phyloP scores from a whole-genome alignment of 1,139 yeast species.

The Yamadazyma diospyri region DNA sequence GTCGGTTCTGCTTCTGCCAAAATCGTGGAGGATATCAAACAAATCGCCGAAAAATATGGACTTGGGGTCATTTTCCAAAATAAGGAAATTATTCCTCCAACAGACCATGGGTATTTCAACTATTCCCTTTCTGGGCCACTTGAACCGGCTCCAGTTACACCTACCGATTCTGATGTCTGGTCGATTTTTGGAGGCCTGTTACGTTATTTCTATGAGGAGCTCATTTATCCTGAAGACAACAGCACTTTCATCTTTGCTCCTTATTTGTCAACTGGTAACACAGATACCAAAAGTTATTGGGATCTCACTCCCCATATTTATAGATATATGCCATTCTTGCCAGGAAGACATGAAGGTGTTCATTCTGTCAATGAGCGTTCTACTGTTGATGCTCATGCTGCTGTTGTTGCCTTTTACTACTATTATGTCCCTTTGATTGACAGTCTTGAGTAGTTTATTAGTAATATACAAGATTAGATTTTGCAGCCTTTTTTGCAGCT shows the following conservation, averaged over 20 bases:
- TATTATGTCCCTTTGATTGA: slow-evolving; percentile 36
- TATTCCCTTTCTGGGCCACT: slow-evolving; percentile 33
- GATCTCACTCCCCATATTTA: slow-evolving; percentile 33
- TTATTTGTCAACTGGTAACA: slow-evolving; percentile 32
- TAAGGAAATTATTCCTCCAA: slow-evolving; percentile 23
- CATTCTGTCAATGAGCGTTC: slow-evolving; percentile 37
- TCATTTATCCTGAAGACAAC: slow-evolving; percentile 26
- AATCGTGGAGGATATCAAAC: slow-evolving; percentile 29
- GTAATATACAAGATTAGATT: not conserved
- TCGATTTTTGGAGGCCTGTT: slow-evolving; percentile 52
- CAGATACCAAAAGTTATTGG: slow-evolving; percentile 41
- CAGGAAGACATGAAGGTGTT: slow-evolving; percentile 14
- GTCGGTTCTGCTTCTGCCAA: slow-evolving; percentile 37
- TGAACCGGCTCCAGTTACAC: slow-evolving; percentile 62
- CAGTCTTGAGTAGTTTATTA: not conserved
- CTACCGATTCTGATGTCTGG: slow-evolving; percentile 47
- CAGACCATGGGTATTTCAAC: slow-evolving; percentile 44
- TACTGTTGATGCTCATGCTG: slow-evolving; percentile 23
- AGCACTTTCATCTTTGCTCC: slow-evolving; percentile 33
- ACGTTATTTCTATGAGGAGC: slow-evolving; percentile 51
- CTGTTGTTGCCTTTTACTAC: slow-evolving; percentile 31
- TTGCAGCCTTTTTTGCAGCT: slow-evolving; percentile 4
- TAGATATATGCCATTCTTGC: slow-evolving; percentile 30
- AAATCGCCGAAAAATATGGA: slow-evolving; percentile 41
- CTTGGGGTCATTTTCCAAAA: slow-evolving; percentile 44